These are phyloP conservation scores for Penicillium tannophilum DNA, from an alignment of 495 filamentous ascomycete species.

Conservation along the genomic window DNA sequence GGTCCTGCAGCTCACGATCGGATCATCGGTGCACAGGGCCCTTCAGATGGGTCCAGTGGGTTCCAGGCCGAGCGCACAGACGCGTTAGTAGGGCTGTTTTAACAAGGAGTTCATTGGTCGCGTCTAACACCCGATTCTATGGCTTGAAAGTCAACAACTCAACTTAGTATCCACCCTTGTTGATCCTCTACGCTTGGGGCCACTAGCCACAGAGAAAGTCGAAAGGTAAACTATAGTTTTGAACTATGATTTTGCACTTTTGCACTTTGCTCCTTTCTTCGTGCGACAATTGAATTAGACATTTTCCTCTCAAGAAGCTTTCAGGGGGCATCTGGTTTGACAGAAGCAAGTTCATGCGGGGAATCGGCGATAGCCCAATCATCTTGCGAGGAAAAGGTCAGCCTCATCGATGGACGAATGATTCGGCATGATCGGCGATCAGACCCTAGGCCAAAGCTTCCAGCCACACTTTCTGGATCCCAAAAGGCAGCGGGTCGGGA, in stretches of 20 bases:
- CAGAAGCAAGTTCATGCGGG: not conserved
- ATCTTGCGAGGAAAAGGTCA: not conserved
- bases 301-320: not conserved
- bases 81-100: constrained; percentile 18
- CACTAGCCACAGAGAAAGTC: not conserved
- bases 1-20: constrained; percentile 18
- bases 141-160: constrained; percentile 10
- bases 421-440: not conserved
- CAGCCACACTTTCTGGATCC: not conserved
- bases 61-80: constrained; percentile 21
- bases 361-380: not conserved
- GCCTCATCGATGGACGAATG: not conserved
- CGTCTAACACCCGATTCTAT: constrained; percentile 3
- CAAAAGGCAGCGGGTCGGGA: not conserved
- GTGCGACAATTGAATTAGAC: not conserved
- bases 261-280: not conserved
- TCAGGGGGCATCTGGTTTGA: not conserved
- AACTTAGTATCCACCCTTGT: constrained; percentile 9
- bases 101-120: constrained; percentile 2
- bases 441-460: not conserved
- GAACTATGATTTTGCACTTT: too few species aligned
- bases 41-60: constrained; percentile 10
- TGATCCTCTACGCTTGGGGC: constrained; percentile 12
- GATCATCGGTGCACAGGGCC: constrained; percentile 15
- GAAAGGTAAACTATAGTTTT: not conserved